Percentiles rank a stretch among this genome's conserved stretches.
Evolutionary conservation across 1,139 yeast species (phyloP).

Genomic region (Lizanozyma gosingica): DNA sequence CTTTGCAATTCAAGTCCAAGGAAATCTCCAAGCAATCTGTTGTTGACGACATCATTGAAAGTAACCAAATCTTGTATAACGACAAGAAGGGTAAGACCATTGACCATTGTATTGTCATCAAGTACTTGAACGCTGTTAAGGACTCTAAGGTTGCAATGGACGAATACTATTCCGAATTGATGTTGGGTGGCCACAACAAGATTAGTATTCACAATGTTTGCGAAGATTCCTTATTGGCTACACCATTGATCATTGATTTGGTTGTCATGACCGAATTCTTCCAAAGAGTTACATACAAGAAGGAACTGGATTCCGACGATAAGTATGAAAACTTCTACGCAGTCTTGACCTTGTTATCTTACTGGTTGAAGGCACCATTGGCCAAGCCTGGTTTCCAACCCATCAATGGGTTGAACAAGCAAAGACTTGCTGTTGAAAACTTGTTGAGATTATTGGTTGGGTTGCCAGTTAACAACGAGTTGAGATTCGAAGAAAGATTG

Average conservation of each 20-base stretch:
- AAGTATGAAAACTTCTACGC: slow-evolving; percentile 69
- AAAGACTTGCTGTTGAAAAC: slow-evolving; percentile 87
- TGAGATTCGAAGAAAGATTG: slow-evolving; percentile 89
- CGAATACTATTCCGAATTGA: slow-evolving; percentile 91
- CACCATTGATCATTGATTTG: slow-evolving; percentile 88
- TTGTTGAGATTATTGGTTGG: slow-evolving; percentile 85
- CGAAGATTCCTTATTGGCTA: slow-evolving; percentile 90
- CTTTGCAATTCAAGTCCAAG: slow-evolving; percentile 89
- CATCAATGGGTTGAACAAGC: slow-evolving; percentile 90
- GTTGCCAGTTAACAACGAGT: slow-evolving; percentile 80
- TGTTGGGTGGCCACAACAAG: slow-evolving; percentile 96
- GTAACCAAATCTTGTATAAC: slow-evolving; percentile 80
- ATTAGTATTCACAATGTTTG: slow-evolving; percentile 91
- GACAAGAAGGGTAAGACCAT: slow-evolving; percentile 69
- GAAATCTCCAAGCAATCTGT: slow-evolving; percentile 92
- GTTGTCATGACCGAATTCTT: slow-evolving; percentile 86
- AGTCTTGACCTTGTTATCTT: slow-evolving; percentile 77
- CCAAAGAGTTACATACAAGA: slow-evolving; percentile 75
- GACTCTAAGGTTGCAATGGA: slow-evolving; percentile 98
- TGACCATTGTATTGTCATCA: slow-evolving; percentile 93
- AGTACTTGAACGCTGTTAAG: slow-evolving; percentile 89
- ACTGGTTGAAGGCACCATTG: slow-evolving; percentile 96
- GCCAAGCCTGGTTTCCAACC: slow-evolving; percentile 87
- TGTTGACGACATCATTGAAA: slow-evolving; percentile 88
- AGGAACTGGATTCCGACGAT: slow-evolving; percentile 27